Base-by-base conservation (phyloP, 352 stramenopile genomes). In the Globisporangium echinulatum region DNA sequence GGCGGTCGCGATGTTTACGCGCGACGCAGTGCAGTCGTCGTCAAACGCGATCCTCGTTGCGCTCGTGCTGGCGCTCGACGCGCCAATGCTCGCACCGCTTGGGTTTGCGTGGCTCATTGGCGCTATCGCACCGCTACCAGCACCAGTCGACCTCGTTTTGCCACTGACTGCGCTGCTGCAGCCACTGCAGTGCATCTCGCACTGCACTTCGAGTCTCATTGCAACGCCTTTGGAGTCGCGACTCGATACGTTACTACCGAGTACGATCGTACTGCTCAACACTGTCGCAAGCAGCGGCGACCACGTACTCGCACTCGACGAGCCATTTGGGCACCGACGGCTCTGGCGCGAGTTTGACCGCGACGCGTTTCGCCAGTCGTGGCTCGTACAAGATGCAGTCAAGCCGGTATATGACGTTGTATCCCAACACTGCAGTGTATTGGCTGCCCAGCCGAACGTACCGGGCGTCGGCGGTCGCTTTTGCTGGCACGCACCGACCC, bases 21-120 rank as follows among this genome's bases (percentile, higher is more conserved):
- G 81, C 1, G 77, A 83, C 44, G 64, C 64, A 13, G 72, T 49
- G 46, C 61, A 84, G 3, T 88, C 73, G 38, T 86, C 78, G 11
- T 81, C 75, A 7, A 82, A 87, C 49, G 61, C 79, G 33, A 75
- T 93, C 53, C 60, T 90, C 14, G 79, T 91, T 11, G 64, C 66
- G 38, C 58, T 93, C 9, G 66, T 85, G 38, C 39, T 91, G 11
- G 80, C 82, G 7, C 56, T 90, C n/a, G 82, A 94, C 52, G 52
- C 79, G 0, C 72, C 80, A 1, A n/a, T 87, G 15, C 58, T 82
- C 11, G 71, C 82, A 0, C 84, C 76, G 33, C 52, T 74, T 19
- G 85, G 74, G 71, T 85, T 89, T 64, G 83, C 79, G 4, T 93
- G 83, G 83, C 63, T 76, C 39, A 39, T 78, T 25, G 83, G 80